phyloP scores from a whole-genome alignment of 768 basidiomycete species.

The Candolleomyces efflorescens region DNA sequence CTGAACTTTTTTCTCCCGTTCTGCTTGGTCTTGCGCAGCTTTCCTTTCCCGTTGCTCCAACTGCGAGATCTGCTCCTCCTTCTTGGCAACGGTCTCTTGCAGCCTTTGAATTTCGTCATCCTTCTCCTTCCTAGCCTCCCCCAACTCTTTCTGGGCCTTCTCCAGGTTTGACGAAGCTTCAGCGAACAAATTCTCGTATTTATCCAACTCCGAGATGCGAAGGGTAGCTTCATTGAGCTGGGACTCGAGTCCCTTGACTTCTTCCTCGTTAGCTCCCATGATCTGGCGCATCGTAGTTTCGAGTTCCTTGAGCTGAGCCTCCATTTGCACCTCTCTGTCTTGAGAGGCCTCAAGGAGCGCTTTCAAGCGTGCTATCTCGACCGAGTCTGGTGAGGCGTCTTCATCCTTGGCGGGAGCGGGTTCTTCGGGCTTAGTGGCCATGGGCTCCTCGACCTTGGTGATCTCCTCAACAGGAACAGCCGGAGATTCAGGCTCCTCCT shows the following conservation, averaged over 20 bases:
- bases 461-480: not conserved
- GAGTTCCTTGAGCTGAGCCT: not conserved
- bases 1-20: not conserved
- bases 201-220: not conserved
- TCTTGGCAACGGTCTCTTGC: not conserved
- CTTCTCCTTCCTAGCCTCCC: not conserved
- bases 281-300: not conserved
- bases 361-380: not conserved
- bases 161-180: not conserved
- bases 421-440: not conserved
- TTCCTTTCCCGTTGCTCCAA: not conserved
- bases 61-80: not conserved
- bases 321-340: not conserved
- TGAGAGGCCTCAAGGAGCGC: not conserved
- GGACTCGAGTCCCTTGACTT: not conserved
- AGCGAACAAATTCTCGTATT: not conserved
- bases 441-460: no score
- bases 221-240: not conserved
- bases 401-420: not conserved
- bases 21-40: not conserved
- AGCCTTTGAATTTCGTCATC: not conserved
- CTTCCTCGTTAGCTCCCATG: not conserved
- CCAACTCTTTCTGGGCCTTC: not conserved
- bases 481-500: not conserved
- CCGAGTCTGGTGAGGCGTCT: not conserved